Conservation (phyloP, 495 filamentous ascomycete genomes). For the Penicillium dipodomyicola region DNA sequence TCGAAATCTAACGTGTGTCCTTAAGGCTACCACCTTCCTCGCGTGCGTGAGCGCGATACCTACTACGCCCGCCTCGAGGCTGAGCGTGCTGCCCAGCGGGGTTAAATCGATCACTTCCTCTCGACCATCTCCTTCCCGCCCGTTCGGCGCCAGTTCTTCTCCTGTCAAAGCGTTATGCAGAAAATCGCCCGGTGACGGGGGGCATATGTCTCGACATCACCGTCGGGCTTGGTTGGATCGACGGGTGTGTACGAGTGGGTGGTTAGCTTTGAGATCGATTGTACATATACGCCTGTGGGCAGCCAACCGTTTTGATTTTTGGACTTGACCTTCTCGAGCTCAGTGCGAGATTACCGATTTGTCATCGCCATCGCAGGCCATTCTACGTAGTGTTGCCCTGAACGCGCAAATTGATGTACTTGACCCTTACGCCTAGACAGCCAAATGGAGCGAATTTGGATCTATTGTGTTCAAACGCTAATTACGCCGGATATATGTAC, state of each 20-base stretch:
- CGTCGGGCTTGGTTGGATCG: conserved; percentile 16
- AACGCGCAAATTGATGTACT: not conserved
- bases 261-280: conserved; percentile 23
- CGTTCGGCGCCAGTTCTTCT: conserved; percentile 23
- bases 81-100: conserved; percentile 52
- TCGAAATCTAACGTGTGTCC: not conserved
- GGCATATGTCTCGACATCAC: not conserved
- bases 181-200: conserved; percentile 13
- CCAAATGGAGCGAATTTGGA: conserved; percentile 8
- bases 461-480: conserved; percentile 31
- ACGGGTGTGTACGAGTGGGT: conserved; percentile 20
- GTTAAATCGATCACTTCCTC: conserved; percentile 28
- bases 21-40: conserved; percentile 74
- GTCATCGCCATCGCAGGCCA: too few relatives aligned
- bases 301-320: conserved; percentile 19
- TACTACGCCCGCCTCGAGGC: conserved; percentile 77
- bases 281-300: conserved; percentile 32
- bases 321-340: not conserved
- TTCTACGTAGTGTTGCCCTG: not conserved
- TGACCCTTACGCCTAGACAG: not conserved
- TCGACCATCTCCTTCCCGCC: conserved; percentile 19
- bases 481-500: conserved; percentile 33
- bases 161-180: conserved; percentile 18
- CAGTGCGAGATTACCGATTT: not conserved
- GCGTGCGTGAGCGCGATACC: conserved; percentile 68